phyloP scores from a whole-genome alignment of 305 asterid species.

The Solanum hybrid region DNA sequence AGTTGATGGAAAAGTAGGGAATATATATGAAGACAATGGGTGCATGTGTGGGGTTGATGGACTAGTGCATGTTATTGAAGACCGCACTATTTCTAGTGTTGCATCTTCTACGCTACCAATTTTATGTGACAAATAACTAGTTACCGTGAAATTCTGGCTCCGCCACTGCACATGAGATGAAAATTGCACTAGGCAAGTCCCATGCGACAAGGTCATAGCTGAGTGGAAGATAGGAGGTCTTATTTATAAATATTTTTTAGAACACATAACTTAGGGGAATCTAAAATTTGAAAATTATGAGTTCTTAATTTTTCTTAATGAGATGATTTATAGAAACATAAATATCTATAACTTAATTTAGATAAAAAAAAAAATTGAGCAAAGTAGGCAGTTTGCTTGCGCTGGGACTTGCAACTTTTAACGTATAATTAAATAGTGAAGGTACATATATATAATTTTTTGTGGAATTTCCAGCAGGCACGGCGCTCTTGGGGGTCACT shows the following conservation, averaged over 20 bases:
- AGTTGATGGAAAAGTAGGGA: not conserved
- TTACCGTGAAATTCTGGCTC: too few species aligned
- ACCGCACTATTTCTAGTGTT: not conserved
- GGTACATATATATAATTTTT: not conserved
- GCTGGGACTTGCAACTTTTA: not conserved
- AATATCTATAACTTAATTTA: not conserved
- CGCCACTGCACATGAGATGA: not conserved
- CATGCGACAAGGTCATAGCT: not conserved
- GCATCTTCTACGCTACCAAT: not conserved
- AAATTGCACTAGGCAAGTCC: too few species aligned
- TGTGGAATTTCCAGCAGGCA: not conserved
- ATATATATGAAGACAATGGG: not conserved
- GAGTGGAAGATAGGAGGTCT: not conserved
- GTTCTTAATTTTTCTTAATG: not conserved
- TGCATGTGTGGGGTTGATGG: not conserved
- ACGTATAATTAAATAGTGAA: not conserved
- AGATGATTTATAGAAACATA: not conserved
- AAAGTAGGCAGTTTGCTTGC: not conserved
- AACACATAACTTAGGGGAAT: not conserved
- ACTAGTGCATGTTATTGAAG: not conserved
- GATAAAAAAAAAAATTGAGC: not conserved
- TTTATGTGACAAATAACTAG: not conserved
- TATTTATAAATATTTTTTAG: not conserved
- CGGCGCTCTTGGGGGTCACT: not conserved
- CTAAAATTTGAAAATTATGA: not conserved